Percentiles rank a stretch among this genome's conserved stretches.
phyloP scores from a whole-genome alignment of 2,329 filamentous ascomycete species.

The Trichoderma pleuroti region DNA sequence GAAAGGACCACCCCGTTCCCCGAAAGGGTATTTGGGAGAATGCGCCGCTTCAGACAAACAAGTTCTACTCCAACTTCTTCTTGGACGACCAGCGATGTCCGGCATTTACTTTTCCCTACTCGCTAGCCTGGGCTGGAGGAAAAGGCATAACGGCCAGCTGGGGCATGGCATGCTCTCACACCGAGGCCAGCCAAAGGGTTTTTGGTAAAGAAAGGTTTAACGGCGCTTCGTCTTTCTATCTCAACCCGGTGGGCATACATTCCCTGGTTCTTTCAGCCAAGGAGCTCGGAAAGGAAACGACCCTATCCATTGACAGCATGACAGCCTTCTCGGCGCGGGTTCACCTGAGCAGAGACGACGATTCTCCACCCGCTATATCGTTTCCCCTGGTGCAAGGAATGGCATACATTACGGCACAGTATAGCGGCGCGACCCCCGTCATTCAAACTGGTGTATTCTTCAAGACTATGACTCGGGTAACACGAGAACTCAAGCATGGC shows the following conservation, averaged over 20 bases:
- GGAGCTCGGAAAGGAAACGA: conserved; percentile 63
- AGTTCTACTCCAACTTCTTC: conserved; percentile 79
- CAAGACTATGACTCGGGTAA: conserved; percentile 57
- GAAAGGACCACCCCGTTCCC: conserved; percentile 56
- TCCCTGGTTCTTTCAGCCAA: conserved; percentile 74
- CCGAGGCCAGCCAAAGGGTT: conserved; percentile 63
- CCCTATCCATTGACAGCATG: conserved; percentile 50
- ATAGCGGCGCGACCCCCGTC: conserved; percentile 64
- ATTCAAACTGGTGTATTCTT: conserved; percentile 76
- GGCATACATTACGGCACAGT: conserved; percentile 78
- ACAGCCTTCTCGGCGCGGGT: conserved; percentile 63
- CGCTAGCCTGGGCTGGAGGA: conserved; percentile 64
- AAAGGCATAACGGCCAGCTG: conserved; percentile 62
- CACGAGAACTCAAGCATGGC: conserved; percentile 55
- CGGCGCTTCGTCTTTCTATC: conserved; percentile 66
- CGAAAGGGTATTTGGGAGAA: conserved; percentile 47
- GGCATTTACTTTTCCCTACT: conserved; percentile 74
- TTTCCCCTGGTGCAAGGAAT: conserved; percentile 89
- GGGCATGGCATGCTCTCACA: conserved; percentile 75
- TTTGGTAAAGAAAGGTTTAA: conserved; percentile 57
- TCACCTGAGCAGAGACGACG: conserved; percentile 57
- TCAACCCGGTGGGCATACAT: conserved; percentile 78
- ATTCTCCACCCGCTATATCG: conserved; percentile 58
- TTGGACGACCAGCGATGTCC: conserved; percentile 67
- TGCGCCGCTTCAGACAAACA: conserved; percentile 67